Conservation (phyloP, 306 rosid genomes). For the Albizia julibrissin region DNA sequence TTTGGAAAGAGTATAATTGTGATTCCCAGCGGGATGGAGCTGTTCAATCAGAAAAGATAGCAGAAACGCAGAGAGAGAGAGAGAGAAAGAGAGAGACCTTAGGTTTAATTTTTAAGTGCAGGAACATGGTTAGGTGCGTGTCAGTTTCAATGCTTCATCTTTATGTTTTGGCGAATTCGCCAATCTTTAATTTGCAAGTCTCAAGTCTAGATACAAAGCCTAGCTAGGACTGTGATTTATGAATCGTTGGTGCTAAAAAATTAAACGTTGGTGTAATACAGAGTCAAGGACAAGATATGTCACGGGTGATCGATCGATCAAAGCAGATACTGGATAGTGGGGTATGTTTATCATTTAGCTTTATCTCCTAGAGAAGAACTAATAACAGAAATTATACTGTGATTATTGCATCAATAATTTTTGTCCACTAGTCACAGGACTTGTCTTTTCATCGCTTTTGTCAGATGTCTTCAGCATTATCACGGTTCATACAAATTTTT, state of each 20-base stretch:
- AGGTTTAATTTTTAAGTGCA: neutral
- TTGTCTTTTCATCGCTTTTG: constrained; percentile 25
- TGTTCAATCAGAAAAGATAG: neutral
- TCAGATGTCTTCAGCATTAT: neutral
- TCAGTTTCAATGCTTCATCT: neutral
- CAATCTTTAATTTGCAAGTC: neutral
- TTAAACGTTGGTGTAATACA: neutral
- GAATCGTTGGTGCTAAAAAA: constrained; percentile 7
- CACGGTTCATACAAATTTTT: neutral
- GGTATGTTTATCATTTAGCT: neutral
- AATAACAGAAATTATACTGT: constrained; percentile 18
- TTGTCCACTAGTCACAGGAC: constrained; percentile 6
- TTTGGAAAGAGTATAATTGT: constrained; percentile 1
- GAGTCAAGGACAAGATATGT: constrained; percentile 19
- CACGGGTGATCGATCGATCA: constrained; percentile 35
- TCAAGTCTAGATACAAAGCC: neutral
- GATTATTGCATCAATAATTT: constrained; percentile 4
- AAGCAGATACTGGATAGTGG: neutral
- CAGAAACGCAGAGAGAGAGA: neutral
- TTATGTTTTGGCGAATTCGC: constrained; percentile 25
- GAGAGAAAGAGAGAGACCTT: constrained; percentile 2
- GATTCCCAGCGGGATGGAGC: constrained; percentile 8
- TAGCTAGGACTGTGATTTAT: constrained; percentile 26
- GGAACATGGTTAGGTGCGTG: constrained; percentile 24
- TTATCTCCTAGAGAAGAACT: constrained; percentile 21